Evolutionary conservation across 805 yeast genomes (phyloP), one percentile per base, ranked within the genome.

Genomic region (Cyberlindnera veronae): DNA sequence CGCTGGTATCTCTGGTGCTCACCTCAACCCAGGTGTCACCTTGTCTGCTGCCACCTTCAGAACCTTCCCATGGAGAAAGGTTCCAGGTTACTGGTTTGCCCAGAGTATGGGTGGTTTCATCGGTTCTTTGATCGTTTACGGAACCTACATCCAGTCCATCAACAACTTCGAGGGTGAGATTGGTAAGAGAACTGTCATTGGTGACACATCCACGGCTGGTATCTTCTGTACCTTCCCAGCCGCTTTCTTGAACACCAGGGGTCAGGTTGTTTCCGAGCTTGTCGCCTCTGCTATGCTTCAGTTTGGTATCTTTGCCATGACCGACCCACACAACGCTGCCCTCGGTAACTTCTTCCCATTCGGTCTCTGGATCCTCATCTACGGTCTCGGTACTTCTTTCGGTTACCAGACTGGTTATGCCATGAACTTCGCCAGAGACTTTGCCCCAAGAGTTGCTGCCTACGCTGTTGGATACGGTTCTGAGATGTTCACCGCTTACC

Each of bases 1-100:
- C 29, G 78, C 78, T 44, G 81, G 81, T 48, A 62, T 74, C 38
- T 73, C 79, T 28, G 80, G 79, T 52, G 81, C 75, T n/a, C 81
- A 75, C 55, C 53, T 75, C 44, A 75, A 76, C 55, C 79, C 80
- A 4, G 74, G 76, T 41, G 68, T 74, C 26, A 74, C 80, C 1
- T 36, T 76, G 8, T 55, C 69, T 9, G 63, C 69, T 50, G 74
- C 72, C 45, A 52, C 71, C 11, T 76, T 61, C 50, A 67, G 81
- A 57, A 72, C 71, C 7, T 75, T 76, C 51, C 79, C 79, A 20
- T 63, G 72, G 63, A 60, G 59, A 38, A 74, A 74, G 45, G 65
- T 71, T 17, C 72, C 61, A 36, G 61, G 63, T 26, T 76, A 74
- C 53, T 50, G 73, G 26, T 44, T 66, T 19, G 72, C 74, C 16